These are phyloP conservation scores for Sugiyamaella mastotermitis DNA, from an alignment of 805 yeast genomes.

Conservation along the genomic window DNA sequence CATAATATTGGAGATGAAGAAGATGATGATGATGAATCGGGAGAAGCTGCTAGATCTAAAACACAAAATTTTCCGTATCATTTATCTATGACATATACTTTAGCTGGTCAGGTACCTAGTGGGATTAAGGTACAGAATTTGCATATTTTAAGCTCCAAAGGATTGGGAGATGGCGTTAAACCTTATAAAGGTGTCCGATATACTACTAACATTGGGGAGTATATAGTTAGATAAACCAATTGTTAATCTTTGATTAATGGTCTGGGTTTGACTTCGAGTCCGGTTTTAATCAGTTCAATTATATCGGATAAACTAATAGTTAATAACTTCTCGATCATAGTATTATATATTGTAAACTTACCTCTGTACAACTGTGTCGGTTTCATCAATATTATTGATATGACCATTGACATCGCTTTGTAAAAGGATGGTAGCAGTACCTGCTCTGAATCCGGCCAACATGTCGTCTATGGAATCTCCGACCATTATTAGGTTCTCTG, in stretches of 20 bases:
- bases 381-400: conserved; percentile 34
- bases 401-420: conserved; percentile 46
- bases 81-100: conserved; percentile 46
- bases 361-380: conserved; percentile 32
- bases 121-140: conserved; percentile 65
- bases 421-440: conserved; percentile 50
- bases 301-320: conserved; percentile 33
- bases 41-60: conserved; percentile 18
- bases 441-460: conserved; percentile 58
- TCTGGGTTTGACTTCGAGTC: conserved; percentile 24
- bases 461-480: conserved; percentile 72
- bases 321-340: conserved; percentile 8
- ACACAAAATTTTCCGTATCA: conserved; percentile 39
- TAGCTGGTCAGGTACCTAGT: conserved; percentile 70
- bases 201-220: conserved; percentile 57
- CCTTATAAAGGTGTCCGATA: conserved; percentile 93
- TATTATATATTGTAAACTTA: too few species aligned
- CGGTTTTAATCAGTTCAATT: conserved; percentile 32
- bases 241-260: neutral
- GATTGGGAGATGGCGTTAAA: conserved; percentile 53
- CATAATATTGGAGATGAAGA: conserved; percentile 23
- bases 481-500: conserved; percentile 54
- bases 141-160: conserved; percentile 50
- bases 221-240: conserved; percentile 36
- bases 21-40: conserved; percentile 19